These are phyloP conservation scores for Tricholoma hemisulphureum DNA, from an alignment of 768 basidiomycete species.

Conservation along the genomic window DNA sequence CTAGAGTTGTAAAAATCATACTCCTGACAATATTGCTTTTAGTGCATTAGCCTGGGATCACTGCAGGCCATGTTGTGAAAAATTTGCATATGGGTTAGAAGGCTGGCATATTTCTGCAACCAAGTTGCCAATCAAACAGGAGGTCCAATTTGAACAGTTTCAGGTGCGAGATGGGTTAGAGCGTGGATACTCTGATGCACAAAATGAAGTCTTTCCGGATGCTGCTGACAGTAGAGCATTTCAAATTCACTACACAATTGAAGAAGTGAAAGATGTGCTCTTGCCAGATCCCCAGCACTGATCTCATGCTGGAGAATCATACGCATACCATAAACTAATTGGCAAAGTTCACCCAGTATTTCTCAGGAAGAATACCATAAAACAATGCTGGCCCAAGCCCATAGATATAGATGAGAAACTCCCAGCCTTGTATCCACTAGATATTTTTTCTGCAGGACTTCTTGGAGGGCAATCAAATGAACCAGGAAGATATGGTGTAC, in stretches of 20 bases:
- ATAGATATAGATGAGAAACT: slow-evolving; percentile 17
- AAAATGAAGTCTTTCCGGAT: too few species aligned
- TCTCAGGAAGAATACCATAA: slow-evolving; percentile 11
- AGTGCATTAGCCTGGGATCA: slow-evolving; percentile 10
- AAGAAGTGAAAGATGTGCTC: slow-evolving; percentile 22
- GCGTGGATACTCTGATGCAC: too few species aligned
- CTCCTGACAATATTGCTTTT: too few species aligned
- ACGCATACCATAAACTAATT: slow-evolving; percentile 22
- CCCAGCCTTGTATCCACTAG: slow-evolving; percentile 22
- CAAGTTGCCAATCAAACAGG: background rate
- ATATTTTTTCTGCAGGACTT: too few species aligned
- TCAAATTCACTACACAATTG: slow-evolving; percentile 36
- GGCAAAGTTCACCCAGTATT: slow-evolving; percentile 24
- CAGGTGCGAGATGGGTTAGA: background rate
- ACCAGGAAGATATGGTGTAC: too few species aligned
- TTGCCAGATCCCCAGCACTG: slow-evolving; percentile 11
- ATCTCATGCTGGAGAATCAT: slow-evolving; percentile 24
- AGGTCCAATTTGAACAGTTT: background rate
- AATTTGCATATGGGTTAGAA: slow-evolving; percentile 14
- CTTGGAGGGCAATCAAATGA: too few species aligned
- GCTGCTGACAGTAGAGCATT: slow-evolving; percentile 22
- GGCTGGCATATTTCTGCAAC: background rate
- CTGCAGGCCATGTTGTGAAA: slow-evolving; percentile 4
- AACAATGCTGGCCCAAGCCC: slow-evolving; percentile 19
- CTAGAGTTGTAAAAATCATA: too few species aligned